phyloP scores from a whole-genome alignment of 805 yeast genomes.

The Lipomyces yamanashiensis region DNA sequence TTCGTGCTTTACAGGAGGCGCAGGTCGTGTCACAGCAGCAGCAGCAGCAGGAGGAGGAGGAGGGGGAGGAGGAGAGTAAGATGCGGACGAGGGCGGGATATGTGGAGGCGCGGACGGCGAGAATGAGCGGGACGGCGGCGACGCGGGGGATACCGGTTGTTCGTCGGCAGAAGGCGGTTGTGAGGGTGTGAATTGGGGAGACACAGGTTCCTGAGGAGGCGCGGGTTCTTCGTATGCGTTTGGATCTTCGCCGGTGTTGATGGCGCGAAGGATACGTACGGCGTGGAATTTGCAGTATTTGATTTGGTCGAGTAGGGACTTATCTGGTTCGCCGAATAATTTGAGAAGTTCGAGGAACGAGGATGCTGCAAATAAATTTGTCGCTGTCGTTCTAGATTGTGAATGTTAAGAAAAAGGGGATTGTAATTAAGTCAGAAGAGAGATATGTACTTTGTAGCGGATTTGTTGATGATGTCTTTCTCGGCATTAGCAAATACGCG shows the following conservation, averaged over 20 bases:
- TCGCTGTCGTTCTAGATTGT: conserved; percentile 49
- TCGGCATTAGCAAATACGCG: conserved; percentile 61
- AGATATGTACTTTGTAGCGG: conserved; percentile 44
- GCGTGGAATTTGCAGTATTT: conserved; percentile 70
- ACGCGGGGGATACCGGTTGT: not conserved
- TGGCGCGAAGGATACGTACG: conserved; percentile 57
- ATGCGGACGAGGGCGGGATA: conserved; percentile 14
- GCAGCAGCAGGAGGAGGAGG: conserved; percentile 19
- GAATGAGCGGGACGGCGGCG: conserved; percentile 4
- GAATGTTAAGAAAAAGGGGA: not conserved
- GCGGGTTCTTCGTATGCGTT: conserved; percentile 55
- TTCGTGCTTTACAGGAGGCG: conserved; percentile 26
- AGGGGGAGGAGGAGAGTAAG: conserved; percentile 21
- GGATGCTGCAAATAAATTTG: conserved; percentile 58
- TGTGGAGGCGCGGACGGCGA: conserved; percentile 32
- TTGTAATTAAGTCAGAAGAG: not conserved
- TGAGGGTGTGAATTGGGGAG: conserved; percentile 7
- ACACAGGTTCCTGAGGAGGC: not conserved
- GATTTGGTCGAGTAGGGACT: conserved; percentile 47
- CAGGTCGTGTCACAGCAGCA: conserved; percentile 24
- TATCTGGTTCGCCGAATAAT: conserved; percentile 44
- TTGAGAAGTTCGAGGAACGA: conserved; percentile 58
- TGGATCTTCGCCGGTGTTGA: conserved; percentile 59
- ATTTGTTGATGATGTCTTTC: conserved; percentile 52
- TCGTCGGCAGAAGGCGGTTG: not conserved